phyloP scores from a whole-genome alignment of 2,329 filamentous ascomycete genomes.

The Lachnellula cervina region DNA sequence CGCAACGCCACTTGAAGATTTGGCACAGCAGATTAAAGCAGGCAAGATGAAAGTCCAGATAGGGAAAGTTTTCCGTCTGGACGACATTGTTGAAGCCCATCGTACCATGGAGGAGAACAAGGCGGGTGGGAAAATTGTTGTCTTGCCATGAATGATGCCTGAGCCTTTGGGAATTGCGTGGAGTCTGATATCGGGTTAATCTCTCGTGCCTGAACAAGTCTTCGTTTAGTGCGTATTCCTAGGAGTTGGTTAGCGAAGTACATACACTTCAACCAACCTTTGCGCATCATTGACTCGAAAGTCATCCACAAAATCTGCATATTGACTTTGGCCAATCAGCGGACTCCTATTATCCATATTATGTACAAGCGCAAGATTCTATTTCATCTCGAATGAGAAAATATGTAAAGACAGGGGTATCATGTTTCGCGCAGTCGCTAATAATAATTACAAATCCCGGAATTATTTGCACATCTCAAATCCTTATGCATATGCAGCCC shows the following conservation, averaged over 20 bases:
- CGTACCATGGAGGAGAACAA: constrained; percentile 40
- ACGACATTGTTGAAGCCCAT: constrained; percentile 44
- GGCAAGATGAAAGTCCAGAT: constrained; percentile 38
- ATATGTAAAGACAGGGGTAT: not conserved
- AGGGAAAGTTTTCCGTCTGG: constrained; percentile 39
- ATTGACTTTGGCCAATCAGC: not conserved
- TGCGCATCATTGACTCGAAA: not conserved
- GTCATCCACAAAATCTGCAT: no score
- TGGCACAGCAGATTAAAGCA: constrained; percentile 35
- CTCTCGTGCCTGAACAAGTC: no score
- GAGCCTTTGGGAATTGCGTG: no score
- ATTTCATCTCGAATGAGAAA: not conserved
- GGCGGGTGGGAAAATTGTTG: constrained; percentile 42
- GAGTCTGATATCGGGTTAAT: no score
- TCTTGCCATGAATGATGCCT: constrained; percentile 26
- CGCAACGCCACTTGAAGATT: constrained; percentile 37
- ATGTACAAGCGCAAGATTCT: not conserved
- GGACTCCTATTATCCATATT: not conserved
- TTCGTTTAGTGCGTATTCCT: no score
- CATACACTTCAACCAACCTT: not conserved
- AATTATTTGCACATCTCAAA: not conserved
- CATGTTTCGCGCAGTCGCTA: not conserved
- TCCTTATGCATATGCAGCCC: constrained; percentile 44
- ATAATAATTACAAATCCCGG: not conserved
- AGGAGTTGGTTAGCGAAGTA: not conserved